These are phyloP conservation scores for Sporothrix mexicana DNA, from an alignment of 2,329 filamentous ascomycete species.

Conservation along the genomic window DNA sequence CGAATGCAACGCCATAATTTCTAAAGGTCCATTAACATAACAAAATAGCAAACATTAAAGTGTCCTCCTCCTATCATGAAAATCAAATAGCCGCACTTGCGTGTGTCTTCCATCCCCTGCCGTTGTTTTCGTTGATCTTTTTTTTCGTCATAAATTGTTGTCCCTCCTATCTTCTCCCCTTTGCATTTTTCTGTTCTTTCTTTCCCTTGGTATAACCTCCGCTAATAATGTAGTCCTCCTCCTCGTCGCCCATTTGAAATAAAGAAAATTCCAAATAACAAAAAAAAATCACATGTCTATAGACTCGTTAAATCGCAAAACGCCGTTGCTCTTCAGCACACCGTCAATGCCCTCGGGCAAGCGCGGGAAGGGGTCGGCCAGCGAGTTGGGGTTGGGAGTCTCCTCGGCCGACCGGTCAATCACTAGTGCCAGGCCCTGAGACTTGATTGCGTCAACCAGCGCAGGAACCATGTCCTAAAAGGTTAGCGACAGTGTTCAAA, in stretches of 20 bases:
- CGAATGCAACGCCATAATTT: not conserved
- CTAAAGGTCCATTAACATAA: conserved; percentile 3
- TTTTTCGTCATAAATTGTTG: not conserved
- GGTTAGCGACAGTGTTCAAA: conserved; percentile 23
- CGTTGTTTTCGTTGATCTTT: conserved; percentile 5
- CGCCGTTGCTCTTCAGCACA: conserved; percentile 81
- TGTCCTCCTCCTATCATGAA: conserved; percentile 7
- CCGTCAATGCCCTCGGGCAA: conserved; percentile 86
- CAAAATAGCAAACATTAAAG: not conserved
- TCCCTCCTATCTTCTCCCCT: not conserved
- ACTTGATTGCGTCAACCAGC: conserved; percentile 90
- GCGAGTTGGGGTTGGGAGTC: conserved; percentile 47
- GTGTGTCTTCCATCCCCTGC: not conserved
- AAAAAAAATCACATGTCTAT: conserved; percentile 69
- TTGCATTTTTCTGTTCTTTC: not conserved
- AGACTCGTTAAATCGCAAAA: conserved; percentile 90
- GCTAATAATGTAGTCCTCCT: not conserved
- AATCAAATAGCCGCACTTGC: not conserved
- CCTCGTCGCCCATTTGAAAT: not conserved
- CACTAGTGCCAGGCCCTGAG: conserved; percentile 88
- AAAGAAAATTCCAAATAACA: not conserved
- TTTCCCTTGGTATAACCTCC: conserved; percentile 6
- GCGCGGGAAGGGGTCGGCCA: conserved; percentile 60
- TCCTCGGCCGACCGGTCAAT: conserved; percentile 77
- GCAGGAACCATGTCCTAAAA: conserved; percentile 87